Conservation (phyloP, 805 yeast genomes). For the Alloascoidea africana region DNA sequence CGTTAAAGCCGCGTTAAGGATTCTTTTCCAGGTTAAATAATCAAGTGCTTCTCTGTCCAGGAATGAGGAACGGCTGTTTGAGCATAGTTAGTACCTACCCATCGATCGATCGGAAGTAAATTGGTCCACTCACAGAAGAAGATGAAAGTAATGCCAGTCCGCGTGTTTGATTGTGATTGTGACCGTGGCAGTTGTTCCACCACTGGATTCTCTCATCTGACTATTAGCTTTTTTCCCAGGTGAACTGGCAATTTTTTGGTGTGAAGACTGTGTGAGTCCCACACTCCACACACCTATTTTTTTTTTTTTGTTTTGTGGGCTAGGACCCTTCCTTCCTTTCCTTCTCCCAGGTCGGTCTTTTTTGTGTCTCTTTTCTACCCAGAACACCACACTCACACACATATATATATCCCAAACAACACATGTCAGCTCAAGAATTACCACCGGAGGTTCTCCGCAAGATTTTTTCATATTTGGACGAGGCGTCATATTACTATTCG, state of each 20-base stretch:
- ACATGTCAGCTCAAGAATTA: slow-evolving; percentile 3
- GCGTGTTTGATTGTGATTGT: neutral
- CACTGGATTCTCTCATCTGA: too few relatives aligned
- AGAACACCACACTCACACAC: too few relatives aligned
- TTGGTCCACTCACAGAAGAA: neutral
- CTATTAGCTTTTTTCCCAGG: too few relatives aligned
- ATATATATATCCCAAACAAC: too few relatives aligned
- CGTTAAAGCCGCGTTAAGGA: neutral
- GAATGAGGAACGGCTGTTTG: neutral
- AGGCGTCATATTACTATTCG: slow-evolving; percentile 5
- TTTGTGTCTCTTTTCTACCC: too few relatives aligned
- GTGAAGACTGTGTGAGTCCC: too few relatives aligned
- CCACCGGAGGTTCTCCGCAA: slow-evolving; percentile 6
- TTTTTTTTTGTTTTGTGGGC: too few relatives aligned
- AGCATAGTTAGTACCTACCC: neutral
- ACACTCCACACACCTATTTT: too few relatives aligned
- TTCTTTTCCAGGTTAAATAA: neutral
- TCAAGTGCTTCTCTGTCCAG: neutral
- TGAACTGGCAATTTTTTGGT: too few relatives aligned
- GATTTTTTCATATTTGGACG: slow-evolving; percentile 5
- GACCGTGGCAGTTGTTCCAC: too few relatives aligned
- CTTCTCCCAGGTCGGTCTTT: neutral
- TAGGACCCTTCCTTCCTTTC: neutral
- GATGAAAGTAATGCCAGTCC: slow-evolving; percentile 1
- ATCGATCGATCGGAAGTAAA: too few relatives aligned